Conservation (phyloP, 2,329 filamentous ascomycete genomes). For the Canariomyces notabilis region DNA sequence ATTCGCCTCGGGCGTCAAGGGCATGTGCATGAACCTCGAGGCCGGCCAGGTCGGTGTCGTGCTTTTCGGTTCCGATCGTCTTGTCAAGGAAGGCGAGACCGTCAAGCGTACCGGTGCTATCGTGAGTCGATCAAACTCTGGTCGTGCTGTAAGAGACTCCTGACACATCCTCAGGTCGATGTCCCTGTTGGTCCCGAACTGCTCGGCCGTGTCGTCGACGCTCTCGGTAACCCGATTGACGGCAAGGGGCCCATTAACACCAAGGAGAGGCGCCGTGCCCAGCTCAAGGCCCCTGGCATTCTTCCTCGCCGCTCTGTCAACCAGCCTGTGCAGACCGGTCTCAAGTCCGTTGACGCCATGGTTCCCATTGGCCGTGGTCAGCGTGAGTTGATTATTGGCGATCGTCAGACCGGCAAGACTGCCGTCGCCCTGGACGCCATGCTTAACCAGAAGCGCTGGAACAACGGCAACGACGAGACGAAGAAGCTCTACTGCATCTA, state of each 20-base stretch:
- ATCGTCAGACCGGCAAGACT: constrained; percentile 99
- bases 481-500: constrained; percentile 99
- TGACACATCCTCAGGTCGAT: constrained; percentile 66
- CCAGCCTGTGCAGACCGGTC: constrained; percentile 97
- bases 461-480: constrained; percentile 75
- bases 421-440: constrained; percentile 97
- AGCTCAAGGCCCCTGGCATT: constrained; percentile 98
- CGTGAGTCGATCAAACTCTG: constrained; percentile 55
- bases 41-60: constrained; percentile 99
- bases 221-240: constrained; percentile 98
- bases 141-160: constrained; percentile 5
- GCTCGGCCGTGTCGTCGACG: constrained; percentile 97
- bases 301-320: constrained; percentile 95
- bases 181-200: constrained; percentile 89
- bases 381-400: constrained; percentile 99
- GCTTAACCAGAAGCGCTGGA: constrained; percentile 99
- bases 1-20: constrained; percentile 99
- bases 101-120: constrained; percentile 99
- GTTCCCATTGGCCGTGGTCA: constrained; percentile 99
- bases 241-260: constrained; percentile 97
- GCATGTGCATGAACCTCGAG: constrained; percentile 99
- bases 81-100: constrained; percentile 98
- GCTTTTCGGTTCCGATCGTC: constrained; percentile 99
- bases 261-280: constrained; percentile 88
- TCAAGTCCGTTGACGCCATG: constrained; percentile 99